phyloP scores from a whole-genome alignment of 257 asterid species.

The Salvia hispanica region DNA sequence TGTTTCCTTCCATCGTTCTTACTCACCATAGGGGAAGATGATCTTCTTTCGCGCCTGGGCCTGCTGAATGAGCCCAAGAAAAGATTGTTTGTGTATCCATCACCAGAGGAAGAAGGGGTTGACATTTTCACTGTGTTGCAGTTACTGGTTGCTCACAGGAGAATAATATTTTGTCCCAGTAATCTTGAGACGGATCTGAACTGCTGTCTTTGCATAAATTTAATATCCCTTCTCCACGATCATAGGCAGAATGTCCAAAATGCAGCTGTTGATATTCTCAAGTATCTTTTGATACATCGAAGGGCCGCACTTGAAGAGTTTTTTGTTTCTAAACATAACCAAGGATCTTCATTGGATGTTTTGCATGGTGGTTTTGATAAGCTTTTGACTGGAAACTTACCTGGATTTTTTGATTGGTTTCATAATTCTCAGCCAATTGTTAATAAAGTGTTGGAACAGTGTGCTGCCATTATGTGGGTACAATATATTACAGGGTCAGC shows the following conservation, averaged over 20 bases:
- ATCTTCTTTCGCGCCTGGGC: slow-evolving; percentile 71
- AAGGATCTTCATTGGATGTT: slow-evolving; percentile 75
- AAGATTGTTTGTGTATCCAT: slow-evolving; percentile 43
- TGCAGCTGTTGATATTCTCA: slow-evolving; percentile 89
- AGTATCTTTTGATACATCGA: slow-evolving; percentile 90
- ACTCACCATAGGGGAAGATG: slow-evolving; percentile 84
- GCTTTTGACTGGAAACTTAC: slow-evolving; percentile 75
- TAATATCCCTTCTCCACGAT: slow-evolving; percentile 81
- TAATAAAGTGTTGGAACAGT: slow-evolving; percentile 80
- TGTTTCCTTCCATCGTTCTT: slow-evolving; percentile 98
- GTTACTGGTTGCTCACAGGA: slow-evolving; percentile 83
- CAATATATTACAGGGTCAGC: slow-evolving; percentile 89
- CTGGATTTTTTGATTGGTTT: slow-evolving; percentile 88
- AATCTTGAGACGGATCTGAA: slow-evolving; percentile 88
- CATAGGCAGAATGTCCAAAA: slow-evolving; percentile 66
- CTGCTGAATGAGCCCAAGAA: slow-evolving; percentile 71
- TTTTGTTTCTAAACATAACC: slow-evolving; percentile 85
- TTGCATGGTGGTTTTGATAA: slow-evolving; percentile 93
- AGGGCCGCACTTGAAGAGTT: slow-evolving; percentile 90
- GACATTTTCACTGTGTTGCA: slow-evolving; percentile 78
- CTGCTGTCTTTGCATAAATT: slow-evolving; percentile 89
- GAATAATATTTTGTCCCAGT: slow-evolving; percentile 90
- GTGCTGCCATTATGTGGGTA: slow-evolving; percentile 96
- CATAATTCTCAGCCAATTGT: slow-evolving; percentile 59
- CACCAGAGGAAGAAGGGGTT: slow-evolving; percentile 64